Evolutionary conservation across 257 asterid species (phyloP).

Genomic region (Scutellaria barbata): DNA sequence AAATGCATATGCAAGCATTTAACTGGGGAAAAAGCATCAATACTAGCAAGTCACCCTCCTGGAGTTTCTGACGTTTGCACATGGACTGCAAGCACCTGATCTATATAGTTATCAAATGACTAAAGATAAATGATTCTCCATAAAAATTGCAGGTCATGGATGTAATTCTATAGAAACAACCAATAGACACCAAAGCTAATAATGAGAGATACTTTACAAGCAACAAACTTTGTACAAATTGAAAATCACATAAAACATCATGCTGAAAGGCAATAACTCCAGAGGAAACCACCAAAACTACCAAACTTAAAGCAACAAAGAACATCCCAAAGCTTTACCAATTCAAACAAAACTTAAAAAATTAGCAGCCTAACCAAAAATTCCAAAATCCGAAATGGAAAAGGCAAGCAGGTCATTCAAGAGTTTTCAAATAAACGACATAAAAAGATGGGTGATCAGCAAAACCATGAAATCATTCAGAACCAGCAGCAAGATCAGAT

Average conservation of each 20-base stretch:
- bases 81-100: background rate
- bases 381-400: constrained; percentile 4
- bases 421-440: background rate
- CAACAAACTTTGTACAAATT: background rate
- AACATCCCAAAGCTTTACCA: background rate
- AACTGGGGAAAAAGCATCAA: background rate
- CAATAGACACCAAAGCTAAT: background rate
- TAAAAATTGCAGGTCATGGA: background rate
- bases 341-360: background rate
- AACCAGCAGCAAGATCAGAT: background rate
- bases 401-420: background rate
- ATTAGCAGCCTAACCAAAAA: background rate
- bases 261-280: background rate
- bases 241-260: constrained; percentile 1
- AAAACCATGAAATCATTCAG: background rate
- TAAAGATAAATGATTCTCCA: background rate
- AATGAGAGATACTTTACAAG: background rate
- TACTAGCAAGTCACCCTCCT: background rate
- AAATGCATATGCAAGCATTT: background rate
- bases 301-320: background rate
- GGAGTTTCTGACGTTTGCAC: background rate
- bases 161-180: background rate
- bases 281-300: constrained; percentile 3
- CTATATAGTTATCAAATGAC: background rate
- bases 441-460: background rate